These are phyloP conservation scores for Trichoderma hamatum DNA, from an alignment of 2,329 filamentous ascomycete species.

Conservation along the genomic window DNA sequence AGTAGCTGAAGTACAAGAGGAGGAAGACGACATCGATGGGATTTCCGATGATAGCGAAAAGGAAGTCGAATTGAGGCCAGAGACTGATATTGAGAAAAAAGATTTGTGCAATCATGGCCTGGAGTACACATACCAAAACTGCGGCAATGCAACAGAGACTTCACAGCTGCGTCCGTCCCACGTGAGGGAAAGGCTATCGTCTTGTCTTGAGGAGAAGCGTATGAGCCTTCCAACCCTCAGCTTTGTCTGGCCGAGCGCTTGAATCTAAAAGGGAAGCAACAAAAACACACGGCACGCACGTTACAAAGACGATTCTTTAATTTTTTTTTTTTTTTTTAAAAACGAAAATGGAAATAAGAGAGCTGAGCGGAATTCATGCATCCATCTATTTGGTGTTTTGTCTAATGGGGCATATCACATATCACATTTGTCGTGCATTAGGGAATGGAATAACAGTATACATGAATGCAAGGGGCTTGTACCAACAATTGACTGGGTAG, in stretches of 20 bases:
- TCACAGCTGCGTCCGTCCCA: not conserved
- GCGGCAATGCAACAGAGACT: not conserved
- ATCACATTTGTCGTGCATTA: not conserved
- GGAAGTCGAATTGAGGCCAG: not conserved
- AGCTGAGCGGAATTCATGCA: not conserved
- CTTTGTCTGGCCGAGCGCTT: conserved; percentile 33
- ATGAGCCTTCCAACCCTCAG: conserved; percentile 38
- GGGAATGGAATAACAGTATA: not conserved
- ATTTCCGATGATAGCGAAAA: not conserved
- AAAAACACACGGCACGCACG: not conserved
- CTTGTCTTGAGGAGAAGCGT: conserved; percentile 30
- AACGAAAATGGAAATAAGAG: not conserved
- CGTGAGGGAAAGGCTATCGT: not conserved
- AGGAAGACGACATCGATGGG: not conserved
- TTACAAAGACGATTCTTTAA: not conserved
- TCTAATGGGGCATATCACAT: not conserved
- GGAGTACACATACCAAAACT: not conserved
- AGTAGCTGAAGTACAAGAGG: conserved; percentile 32
- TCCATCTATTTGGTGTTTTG: not conserved
- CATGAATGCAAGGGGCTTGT: conserved; percentile 10
- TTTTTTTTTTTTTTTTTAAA: no score
- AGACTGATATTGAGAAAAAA: not conserved
- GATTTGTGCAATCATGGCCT: conserved; percentile 26
- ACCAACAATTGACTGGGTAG: conserved; percentile 1
- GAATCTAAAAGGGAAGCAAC: not conserved